These are phyloP conservation scores for Oenanthe sinensis DNA, from an alignment of 129 eudicot species.

Conservation along the genomic window DNA sequence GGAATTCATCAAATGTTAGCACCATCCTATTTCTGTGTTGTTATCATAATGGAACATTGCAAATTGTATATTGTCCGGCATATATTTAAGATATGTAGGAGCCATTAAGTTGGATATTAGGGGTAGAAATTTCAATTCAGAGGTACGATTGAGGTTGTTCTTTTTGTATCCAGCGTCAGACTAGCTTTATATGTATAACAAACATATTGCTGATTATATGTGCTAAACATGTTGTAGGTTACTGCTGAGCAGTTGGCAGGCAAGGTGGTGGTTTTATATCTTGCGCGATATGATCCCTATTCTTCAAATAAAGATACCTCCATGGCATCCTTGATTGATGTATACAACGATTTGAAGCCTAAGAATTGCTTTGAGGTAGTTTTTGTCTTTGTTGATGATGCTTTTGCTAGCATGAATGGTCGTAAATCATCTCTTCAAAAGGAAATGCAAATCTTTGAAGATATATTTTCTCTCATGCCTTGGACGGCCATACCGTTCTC, in stretches of 20 bases:
- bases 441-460: neutral
- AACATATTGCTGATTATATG: neutral
- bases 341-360: neutral
- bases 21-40: too few relatives aligned
- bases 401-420: neutral
- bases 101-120: too few relatives aligned
- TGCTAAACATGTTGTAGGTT: neutral
- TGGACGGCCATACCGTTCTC: neutral
- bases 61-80: too few relatives aligned
- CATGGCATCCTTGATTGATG: neutral
- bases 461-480: neutral
- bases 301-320: neutral
- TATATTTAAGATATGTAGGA: too few relatives aligned
- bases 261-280: neutral
- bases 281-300: neutral
- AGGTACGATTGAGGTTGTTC: too few relatives aligned
- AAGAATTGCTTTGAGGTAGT: neutral
- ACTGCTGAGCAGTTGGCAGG: neutral
- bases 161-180: too few relatives aligned
- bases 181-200: neutral
- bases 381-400: neutral
- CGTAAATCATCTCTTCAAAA: neutral
- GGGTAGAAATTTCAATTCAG: too few relatives aligned
- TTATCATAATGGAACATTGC: too few relatives aligned
- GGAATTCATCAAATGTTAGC: too few relatives aligned